Evolutionary conservation across 2,329 filamentous ascomycete species (phyloP), one percentile per base, ranked within the genome.

Genomic region (Aureobasidium namibiae): DNA sequence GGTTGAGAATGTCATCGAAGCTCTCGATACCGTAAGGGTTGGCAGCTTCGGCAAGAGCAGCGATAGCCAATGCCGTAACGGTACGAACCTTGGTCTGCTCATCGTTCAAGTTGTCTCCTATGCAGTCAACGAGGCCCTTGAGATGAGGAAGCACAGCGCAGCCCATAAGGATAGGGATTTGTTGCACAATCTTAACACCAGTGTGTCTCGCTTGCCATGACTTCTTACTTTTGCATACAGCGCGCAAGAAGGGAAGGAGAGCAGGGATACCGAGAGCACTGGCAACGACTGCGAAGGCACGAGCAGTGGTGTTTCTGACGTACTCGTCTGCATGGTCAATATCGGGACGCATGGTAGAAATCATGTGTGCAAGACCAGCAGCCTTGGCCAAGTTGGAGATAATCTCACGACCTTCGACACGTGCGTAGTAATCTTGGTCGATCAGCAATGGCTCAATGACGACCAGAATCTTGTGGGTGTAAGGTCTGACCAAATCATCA

Each of bases 21-120:
- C 91, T 96, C 76, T 99, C 94, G 65, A 99, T 99, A 85, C 94
- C 94, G 68, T 97, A 99, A 0, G 94, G 94, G 73, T 95, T 96
- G 34, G 94, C 92, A 23, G 94, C 94, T 75, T 99, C 94, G 29
- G 94, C 94, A 60, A 99, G 78, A 36, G 94, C 94, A 52, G 92
- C 94, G 69, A 99, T 94, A 26, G 94, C 92, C 70, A 99, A 81
- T 74, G 89, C 92, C 48, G 94, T 97, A 49, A 97, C 94, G 4
- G 95, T 99, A 66, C 94, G 84, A 49, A 99, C 94, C 76, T 99
- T 99, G 56, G 92, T 92, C 75, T 99, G 94, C 70, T 99, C 94
- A 67, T 99, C 94, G 68, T 95, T 96, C 14, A 99, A 80, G 71
- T 96, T 96, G 53, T 92, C 90, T 14, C 88, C 90, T 69, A 99